These are phyloP conservation scores for Betula pendula DNA, from an alignment of 306 rosid species.

Conservation along the genomic window DNA sequence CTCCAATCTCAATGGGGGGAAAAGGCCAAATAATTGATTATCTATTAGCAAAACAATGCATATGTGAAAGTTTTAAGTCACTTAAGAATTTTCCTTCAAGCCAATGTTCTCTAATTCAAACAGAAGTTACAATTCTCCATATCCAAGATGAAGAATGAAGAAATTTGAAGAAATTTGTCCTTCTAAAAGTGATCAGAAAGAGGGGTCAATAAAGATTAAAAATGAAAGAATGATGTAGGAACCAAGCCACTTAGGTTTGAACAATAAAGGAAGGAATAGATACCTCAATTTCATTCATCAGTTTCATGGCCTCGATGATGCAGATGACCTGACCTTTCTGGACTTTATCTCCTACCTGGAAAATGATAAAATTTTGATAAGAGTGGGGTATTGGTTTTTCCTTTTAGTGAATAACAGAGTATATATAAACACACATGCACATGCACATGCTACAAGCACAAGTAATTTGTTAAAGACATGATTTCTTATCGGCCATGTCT, in stretches of 20 bases:
- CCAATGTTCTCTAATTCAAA: not conserved
- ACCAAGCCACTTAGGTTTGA: not conserved
- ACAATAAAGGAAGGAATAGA: conserved; percentile 21
- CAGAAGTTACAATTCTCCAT: not conserved
- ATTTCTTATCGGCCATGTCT: conserved; percentile 3
- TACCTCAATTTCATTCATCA: conserved; percentile 98
- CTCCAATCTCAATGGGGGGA: not conserved
- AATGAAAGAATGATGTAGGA: not conserved
- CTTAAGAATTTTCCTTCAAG: not conserved
- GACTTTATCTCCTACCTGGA: conserved; percentile 93
- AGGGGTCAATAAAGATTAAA: not conserved
- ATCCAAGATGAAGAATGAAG: not conserved
- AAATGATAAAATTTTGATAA: conserved; percentile 15
- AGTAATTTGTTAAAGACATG: not conserved
- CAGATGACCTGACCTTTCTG: conserved; percentile 87
- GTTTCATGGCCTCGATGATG: conserved; percentile 95
- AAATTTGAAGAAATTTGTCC: not conserved
- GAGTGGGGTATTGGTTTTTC: not conserved
- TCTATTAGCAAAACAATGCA: not conserved
- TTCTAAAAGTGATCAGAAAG: not conserved
- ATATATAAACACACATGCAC: not conserved
- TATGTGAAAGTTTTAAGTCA: not conserved
- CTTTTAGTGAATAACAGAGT: not conserved
- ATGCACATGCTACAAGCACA: not conserved
- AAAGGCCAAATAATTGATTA: not conserved